phyloP scores from a whole-genome alignment of 169 alveolate genomes.

The Eimeria nieschulzi region DNA sequence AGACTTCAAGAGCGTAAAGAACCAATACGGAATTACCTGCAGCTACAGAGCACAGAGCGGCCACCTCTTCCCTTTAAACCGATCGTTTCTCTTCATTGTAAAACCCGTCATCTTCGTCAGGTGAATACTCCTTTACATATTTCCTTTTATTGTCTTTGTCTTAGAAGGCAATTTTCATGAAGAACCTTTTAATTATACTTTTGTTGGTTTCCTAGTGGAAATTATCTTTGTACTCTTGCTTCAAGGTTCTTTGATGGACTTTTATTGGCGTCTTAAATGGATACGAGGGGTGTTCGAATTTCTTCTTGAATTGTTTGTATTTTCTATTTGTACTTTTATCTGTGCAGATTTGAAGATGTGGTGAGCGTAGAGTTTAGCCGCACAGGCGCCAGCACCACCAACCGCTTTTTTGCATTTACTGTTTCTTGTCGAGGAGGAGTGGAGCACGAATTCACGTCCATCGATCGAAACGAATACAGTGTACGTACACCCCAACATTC shows the following conservation, averaged over 20 bases:
- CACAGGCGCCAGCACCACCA: slow-evolving; percentile 92
- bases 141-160: not conserved
- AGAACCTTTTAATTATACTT: not conserved
- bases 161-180: not conserved
- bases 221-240: not conserved
- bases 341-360: slow-evolving; percentile 90
- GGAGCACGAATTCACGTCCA: slow-evolving; percentile 93
- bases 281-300: too few species aligned
- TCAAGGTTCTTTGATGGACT: not conserved
- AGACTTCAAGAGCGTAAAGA: slow-evolving; percentile 91
- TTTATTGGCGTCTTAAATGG: too few species aligned
- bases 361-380: slow-evolving; percentile 94
- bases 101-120: slow-evolving; percentile 97
- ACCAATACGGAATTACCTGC: slow-evolving; percentile 92
- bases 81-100: slow-evolving; percentile 93
- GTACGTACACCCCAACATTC: slow-evolving; percentile 12
- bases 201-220: not conserved
- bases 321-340: not conserved
- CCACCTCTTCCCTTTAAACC: slow-evolving; percentile 94
- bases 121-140: slow-evolving; percentile 6
- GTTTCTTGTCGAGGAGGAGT: slow-evolving; percentile 89
- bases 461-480: slow-evolving; percentile 92
- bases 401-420: slow-evolving; percentile 94
- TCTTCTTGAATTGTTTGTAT: not conserved
- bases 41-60: slow-evolving; percentile 97